Percentiles rank a stretch among this genome's conserved stretches.
phyloP scores from a whole-genome alignment of 768 basidiomycete genomes.

The Amanita pseudoporphyria region DNA sequence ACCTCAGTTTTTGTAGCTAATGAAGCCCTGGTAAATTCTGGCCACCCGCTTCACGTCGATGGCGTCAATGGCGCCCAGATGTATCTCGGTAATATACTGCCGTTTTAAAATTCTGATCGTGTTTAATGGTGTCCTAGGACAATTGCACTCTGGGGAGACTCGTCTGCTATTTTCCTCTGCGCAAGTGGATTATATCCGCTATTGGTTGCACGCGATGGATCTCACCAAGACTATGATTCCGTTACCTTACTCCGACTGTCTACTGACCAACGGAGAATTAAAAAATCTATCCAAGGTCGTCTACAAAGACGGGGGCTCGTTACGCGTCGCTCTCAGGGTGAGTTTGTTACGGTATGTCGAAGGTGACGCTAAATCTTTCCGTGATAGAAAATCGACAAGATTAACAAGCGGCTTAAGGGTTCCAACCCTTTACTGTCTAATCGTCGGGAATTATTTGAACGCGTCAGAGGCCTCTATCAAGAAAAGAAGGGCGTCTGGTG shows the following conservation, averaged over 20 bases:
- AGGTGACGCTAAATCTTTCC: not conserved
- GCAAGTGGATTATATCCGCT: constrained; percentile 78
- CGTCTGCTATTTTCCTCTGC: constrained; percentile 77
- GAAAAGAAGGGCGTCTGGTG: constrained; percentile 63
- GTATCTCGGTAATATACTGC: constrained; percentile 42
- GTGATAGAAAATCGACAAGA: constrained; percentile 62
- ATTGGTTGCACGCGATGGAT: constrained; percentile 71
- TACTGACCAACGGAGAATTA: constrained; percentile 52
- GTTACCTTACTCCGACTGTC: constrained; percentile 70
- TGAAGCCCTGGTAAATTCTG: constrained; percentile 56
- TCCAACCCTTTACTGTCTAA: constrained; percentile 42
- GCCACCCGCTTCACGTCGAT: constrained; percentile 60
- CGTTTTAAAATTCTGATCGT: not conserved
- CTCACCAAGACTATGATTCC: constrained; percentile 58
- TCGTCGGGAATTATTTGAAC: constrained; percentile 60
- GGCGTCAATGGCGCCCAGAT: constrained; percentile 62
- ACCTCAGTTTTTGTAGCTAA: constrained; percentile 32
- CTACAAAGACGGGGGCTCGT: constrained; percentile 42
- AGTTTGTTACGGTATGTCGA: not conserved
- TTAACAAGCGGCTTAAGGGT: constrained; percentile 69
- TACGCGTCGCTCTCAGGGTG: constrained; percentile 57
- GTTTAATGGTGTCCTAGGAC: constrained; percentile 30
- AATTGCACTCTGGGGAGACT: constrained; percentile 59
- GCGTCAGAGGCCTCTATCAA: constrained; percentile 52
- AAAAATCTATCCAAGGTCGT: constrained; percentile 47